These are phyloP conservation scores for Trichoderma polysporum DNA, from an alignment of 2,329 filamentous ascomycete genomes.

Conservation along the genomic window DNA sequence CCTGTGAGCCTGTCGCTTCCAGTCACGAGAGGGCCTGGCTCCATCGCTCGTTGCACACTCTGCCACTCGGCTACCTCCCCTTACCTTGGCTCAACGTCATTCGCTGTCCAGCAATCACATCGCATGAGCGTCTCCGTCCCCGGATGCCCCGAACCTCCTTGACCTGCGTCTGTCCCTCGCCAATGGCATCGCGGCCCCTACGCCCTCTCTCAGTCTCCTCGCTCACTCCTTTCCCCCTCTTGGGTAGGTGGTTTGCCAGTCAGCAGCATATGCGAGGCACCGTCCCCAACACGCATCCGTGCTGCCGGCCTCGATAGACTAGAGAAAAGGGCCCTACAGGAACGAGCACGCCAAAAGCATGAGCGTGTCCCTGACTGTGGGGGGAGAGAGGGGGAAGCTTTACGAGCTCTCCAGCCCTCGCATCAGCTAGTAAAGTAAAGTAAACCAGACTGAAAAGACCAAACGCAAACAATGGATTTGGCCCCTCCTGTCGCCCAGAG, in stretches of 20 bases:
- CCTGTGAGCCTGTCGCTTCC: not conserved
- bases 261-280: conserved; percentile 20
- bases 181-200: conserved; percentile 6
- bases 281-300: conserved; percentile 16
- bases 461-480: not conserved
- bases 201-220: not conserved
- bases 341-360: not conserved
- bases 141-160: not conserved
- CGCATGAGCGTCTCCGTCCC: conserved; percentile 14
- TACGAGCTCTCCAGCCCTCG: too few species aligned
- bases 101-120: conserved; percentile 16
- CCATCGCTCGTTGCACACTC: not conserved
- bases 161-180: not conserved
- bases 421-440: not conserved
- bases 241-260: not conserved
- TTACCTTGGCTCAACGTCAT: not conserved
- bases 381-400: not conserved
- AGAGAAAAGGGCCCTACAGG: not conserved
- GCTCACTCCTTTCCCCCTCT: not conserved
- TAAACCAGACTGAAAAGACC: not conserved
- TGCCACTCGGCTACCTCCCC: conserved; percentile 20
- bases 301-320: not conserved
- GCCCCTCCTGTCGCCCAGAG: conserved; percentile 6
- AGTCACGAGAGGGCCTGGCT: conserved; percentile 12
- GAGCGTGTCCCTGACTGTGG: not conserved